Conservation (phyloP, 257 asterid species). For the Craterostigma plantagineum region DNA sequence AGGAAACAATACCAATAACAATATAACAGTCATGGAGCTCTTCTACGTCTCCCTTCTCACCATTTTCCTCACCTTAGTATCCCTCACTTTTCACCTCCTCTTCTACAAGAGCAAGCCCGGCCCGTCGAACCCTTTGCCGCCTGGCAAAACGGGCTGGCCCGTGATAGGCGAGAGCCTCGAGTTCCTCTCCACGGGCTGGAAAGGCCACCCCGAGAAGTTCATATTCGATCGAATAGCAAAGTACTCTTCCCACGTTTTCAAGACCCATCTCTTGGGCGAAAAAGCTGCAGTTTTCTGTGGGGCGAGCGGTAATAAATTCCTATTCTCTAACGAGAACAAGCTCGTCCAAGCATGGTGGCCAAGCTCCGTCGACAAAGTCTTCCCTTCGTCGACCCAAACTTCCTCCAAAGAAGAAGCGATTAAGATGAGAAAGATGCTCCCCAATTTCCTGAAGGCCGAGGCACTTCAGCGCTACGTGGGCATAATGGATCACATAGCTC, state of each 20-base stretch:
- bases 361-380: constrained; percentile 24
- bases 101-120: constrained; percentile 15
- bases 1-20: too few species aligned
- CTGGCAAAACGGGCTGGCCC: constrained; percentile 45
- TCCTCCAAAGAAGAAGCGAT: constrained; percentile 29
- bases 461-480: constrained; percentile 46
- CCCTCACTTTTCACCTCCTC: constrained; percentile 20
- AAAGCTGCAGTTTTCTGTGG: constrained; percentile 34
- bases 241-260: constrained; percentile 25
- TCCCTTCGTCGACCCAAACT: constrained; percentile 25
- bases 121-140: constrained; percentile 15
- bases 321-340: constrained; percentile 47
- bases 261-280: constrained; percentile 30
- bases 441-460: constrained; percentile 35
- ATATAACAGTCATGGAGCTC: constrained; percentile 11
- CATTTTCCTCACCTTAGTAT: constrained; percentile 14
- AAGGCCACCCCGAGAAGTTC: constrained; percentile 31
- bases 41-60: constrained; percentile 18
- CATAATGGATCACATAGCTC: constrained; percentile 32
- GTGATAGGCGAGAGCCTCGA: constrained; percentile 34
- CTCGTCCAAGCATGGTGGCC: constrained; percentile 51
- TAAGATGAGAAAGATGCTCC: constrained; percentile 39
- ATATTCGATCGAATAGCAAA: constrained; percentile 27
- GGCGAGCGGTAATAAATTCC: constrained; percentile 31
- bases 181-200: constrained; percentile 30